These are phyloP conservation scores for Colletotrichum gigasporum DNA, from an alignment of 2,329 filamentous ascomycete genomes.

Conservation along the genomic window DNA sequence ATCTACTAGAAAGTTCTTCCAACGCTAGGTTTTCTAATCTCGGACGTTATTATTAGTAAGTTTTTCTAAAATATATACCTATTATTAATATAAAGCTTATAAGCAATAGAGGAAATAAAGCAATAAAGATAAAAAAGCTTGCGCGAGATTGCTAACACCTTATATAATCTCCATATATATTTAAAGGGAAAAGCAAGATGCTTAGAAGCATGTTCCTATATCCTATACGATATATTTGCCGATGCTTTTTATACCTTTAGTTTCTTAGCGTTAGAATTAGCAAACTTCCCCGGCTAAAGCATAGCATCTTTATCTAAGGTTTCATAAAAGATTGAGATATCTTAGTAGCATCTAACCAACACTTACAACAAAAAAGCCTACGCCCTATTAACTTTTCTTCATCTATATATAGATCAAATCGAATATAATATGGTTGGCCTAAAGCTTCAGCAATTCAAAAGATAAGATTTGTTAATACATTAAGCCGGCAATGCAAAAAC, in stretches of 20 bases:
- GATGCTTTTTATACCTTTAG: not conserved
- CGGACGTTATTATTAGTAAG: not conserved
- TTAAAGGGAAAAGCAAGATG: not conserved
- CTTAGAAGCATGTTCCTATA: slow-evolving; percentile 4
- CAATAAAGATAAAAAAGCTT: not conserved
- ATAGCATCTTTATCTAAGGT: not conserved
- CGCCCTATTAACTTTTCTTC: not conserved
- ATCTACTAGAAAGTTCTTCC: not conserved
- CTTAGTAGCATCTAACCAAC: not conserved
- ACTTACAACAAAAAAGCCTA: not conserved
- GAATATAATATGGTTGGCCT: not conserved
- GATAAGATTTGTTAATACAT: not conserved
- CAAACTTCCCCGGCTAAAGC: not conserved
- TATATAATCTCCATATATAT: slow-evolving; percentile 1
- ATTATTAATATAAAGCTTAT: slow-evolving; percentile 1
- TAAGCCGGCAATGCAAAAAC: not conserved
- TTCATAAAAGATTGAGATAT: not conserved
- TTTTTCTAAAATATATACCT: not conserved
- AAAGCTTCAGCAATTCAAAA: not conserved
- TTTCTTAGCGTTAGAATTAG: not conserved
- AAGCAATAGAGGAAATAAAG: slow-evolving; percentile 10
- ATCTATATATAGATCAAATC: not conserved
- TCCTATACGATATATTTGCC: not conserved
- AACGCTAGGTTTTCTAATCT: not conserved
- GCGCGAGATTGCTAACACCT: not conserved